Conservation (phyloP, 352 stramenopile genomes). For the Globisporangium megalacanthum region DNA sequence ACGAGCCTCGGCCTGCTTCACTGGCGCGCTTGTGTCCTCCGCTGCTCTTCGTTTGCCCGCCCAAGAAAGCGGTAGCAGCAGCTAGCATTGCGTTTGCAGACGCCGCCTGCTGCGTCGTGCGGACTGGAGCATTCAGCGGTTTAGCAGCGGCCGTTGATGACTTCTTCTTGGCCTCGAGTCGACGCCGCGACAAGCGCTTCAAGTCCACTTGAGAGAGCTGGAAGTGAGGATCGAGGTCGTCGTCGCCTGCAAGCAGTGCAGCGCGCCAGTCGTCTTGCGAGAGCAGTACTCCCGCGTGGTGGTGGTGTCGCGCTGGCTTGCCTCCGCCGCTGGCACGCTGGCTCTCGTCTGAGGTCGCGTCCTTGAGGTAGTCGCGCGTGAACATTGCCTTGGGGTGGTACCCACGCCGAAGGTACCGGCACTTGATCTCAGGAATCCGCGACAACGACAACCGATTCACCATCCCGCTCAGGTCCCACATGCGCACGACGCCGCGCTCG, state of each 20-base stretch:
- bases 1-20: slow-evolving; percentile 8
- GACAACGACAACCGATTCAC: slow-evolving; percentile 38
- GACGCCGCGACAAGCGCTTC: slow-evolving; percentile 28
- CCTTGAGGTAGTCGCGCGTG: slow-evolving; percentile 44
- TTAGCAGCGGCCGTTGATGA: neutral
- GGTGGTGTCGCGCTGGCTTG: neutral
- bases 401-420: slow-evolving; percentile 49
- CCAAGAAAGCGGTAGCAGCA: slow-evolving; percentile 39
- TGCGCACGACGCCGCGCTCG: slow-evolving; percentile 34
- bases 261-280: slow-evolving; percentile 24
- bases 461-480: slow-evolving; percentile 52
- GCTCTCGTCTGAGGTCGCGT: slow-evolving; percentile 15
- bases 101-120: slow-evolving; percentile 19
- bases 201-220: slow-evolving; percentile 35
- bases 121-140: neutral
- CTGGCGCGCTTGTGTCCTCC: slow-evolving; percentile 12
- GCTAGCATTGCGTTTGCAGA: slow-evolving; percentile 31
- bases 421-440: slow-evolving; percentile 57
- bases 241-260: slow-evolving; percentile 27
- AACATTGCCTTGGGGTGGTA: slow-evolving; percentile 66
- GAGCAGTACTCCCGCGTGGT: slow-evolving; percentile 18
- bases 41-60: slow-evolving; percentile 3
- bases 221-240: slow-evolving; percentile 22
- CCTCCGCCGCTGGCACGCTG: slow-evolving; percentile 1
- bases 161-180: slow-evolving; percentile 27